Percentiles rank a stretch among this genome's conserved stretches.
Evolutionary conservation across 345 rosid species (phyloP).

Genomic region (Pseudoturritis turrita): DNA sequence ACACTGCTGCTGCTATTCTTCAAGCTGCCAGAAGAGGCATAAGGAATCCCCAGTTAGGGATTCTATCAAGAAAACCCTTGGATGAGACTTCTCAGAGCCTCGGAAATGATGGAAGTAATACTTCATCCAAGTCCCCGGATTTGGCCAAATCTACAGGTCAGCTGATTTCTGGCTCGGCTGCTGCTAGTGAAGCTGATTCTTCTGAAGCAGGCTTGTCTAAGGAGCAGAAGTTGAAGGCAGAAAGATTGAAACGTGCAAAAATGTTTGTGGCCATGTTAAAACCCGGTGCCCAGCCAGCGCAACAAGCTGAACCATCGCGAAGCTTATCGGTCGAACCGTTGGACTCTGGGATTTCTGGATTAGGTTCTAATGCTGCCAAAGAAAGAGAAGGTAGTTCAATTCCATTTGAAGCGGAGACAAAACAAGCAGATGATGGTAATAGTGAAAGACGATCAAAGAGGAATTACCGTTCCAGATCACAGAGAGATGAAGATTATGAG

Average conservation of each 20-base stretch:
- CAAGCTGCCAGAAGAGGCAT: constrained; percentile 90
- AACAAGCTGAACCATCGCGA: constrained; percentile 44
- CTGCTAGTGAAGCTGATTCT: constrained; percentile 65
- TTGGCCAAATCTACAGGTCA: constrained; percentile 31
- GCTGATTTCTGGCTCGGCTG: constrained; percentile 41
- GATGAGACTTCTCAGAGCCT: constrained; percentile 36
- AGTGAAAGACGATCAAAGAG: constrained; percentile 63
- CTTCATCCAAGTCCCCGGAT: constrained; percentile 30
- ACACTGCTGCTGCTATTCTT: constrained; percentile 89
- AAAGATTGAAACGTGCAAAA: constrained; percentile 93
- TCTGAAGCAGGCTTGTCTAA: constrained; percentile 57
- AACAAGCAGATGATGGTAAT: constrained; percentile 42
- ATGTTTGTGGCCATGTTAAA: constrained; percentile 82
- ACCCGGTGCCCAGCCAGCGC: constrained; percentile 47
- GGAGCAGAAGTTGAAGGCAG: constrained; percentile 89
- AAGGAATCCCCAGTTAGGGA: constrained; percentile 60
- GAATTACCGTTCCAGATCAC: constrained; percentile 61
- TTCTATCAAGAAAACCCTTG: constrained; percentile 38
- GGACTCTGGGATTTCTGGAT: constrained; percentile 44
- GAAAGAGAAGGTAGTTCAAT: constrained; percentile 52
- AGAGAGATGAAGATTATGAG: constrained; percentile 36
- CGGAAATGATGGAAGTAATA: constrained; percentile 39
- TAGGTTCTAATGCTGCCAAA: constrained; percentile 34
- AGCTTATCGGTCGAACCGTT: constrained; percentile 54
- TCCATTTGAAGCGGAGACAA: constrained; percentile 39